Evolutionary conservation across 768 basidiomycete genomes (phyloP), one percentile per base, ranked within the genome.

Genomic region (Lactarius deliciosus): DNA sequence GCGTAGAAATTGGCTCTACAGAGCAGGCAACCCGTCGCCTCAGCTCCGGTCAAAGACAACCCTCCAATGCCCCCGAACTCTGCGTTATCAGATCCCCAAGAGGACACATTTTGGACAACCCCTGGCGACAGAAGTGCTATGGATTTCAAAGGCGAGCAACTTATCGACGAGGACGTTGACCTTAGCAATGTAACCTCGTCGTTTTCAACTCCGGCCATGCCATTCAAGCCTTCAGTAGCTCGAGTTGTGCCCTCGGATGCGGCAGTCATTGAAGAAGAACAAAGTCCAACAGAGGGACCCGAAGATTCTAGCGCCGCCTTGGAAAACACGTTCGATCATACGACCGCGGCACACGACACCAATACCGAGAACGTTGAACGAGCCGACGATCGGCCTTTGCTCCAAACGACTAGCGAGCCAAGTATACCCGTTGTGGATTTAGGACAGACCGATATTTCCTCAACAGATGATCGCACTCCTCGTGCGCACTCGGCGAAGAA

Each of bases 21-120:
- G 60, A 71, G 69, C 66, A 74, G 70, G 40, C 43, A 55, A 15
- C 67, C 69, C 13, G 59, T 66, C 13, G 28, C 66, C 15, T 53
- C 72, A 65, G 54, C 22, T 61, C 66, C 43, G 16, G 60, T 64
- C 65, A 70, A 68, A 64, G 45, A 64, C 72, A 28, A 73, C 68
- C 69, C 72, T 57, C 71, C 71, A 25, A 69, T 18, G 34, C 59
- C 61, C 57, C 76, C 28, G 63, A 74, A 64, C 16, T 38, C 64
- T 2, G 45, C 64, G 13, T 47, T 59, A 1, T 61, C 69, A 6
- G 79, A 75, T 72, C 78, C 66, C 11, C 77, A 82, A 32, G 87
- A 89, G 73, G 82, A 85, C 43, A 80, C 79, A 50, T 86, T 88
- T 72, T 89, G 88, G 86, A 82, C 80, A 36, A 86, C 87, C 0